Percentiles rank a stretch among this genome's conserved stretches.
Conservation (phyloP, 371 early-diverging fungal species). For the Sporodiniella umbellata region DNA sequence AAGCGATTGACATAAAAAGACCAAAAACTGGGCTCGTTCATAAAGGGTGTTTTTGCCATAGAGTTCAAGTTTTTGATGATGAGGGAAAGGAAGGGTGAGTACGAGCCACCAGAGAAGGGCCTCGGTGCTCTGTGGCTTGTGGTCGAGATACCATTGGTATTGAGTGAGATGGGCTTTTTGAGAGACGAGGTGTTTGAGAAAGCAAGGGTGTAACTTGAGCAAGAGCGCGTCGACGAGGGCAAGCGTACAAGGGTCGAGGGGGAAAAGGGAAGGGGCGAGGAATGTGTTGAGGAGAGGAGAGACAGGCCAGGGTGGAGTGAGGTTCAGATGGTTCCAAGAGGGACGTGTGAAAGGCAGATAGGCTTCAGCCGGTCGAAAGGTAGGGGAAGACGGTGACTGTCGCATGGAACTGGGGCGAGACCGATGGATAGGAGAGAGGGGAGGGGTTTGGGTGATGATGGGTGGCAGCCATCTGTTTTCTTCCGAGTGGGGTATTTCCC, state of each 20-base stretch:
- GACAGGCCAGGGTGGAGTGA: neutral
- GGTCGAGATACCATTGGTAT: neutral
- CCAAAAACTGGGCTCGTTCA: neutral
- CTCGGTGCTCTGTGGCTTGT: neutral
- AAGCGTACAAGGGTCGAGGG: neutral
- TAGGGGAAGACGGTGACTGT: neutral
- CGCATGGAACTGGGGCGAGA: slow-evolving; percentile 13
- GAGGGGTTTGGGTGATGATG: neutral
- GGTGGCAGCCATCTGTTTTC: slow-evolving; percentile 5
- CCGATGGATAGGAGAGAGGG: neutral
- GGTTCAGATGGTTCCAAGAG: neutral
- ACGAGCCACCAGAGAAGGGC: neutral
- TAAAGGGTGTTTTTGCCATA: neutral
- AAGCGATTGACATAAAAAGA: neutral
- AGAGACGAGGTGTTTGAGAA: neutral
- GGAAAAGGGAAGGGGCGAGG: neutral
- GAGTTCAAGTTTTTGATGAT: neutral
- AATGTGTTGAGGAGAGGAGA: neutral
- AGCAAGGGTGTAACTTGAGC: neutral
- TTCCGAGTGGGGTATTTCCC: neutral
- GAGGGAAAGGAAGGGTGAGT: neutral
- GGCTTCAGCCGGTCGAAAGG: neutral
- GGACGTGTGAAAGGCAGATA: neutral
- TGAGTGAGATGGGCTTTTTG: neutral
- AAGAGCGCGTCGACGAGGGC: neutral